Base-by-base conservation (phyloP, 352 stramenopile species). In the Globisporangium camurandrum region DNA sequence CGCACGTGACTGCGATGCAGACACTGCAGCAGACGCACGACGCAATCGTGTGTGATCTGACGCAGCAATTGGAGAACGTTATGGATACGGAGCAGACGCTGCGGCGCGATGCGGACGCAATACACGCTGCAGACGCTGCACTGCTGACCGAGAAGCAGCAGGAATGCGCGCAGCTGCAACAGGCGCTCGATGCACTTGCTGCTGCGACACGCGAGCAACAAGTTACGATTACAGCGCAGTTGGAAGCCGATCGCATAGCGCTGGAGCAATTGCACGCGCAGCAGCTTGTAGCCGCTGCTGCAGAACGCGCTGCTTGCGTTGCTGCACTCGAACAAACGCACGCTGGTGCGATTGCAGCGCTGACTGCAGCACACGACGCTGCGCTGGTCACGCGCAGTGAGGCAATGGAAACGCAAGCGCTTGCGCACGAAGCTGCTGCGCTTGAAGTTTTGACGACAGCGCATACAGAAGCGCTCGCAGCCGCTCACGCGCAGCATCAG, bases 221-320 rank as follows among this genome's bases (percentile, higher is more conserved):
- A n/a, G n/a, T n/a, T n/a, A n/a, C n/a, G n/a, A n/a, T 79, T 49
- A 73, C 78, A 17, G 62, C 71, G 10, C 48, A 61, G 0, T 66
- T 82, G 27, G 57, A 75, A 8, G 62, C 62, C 38, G 76, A 87
- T 24, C 68, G 77, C 52, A 54, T 75, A 23, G 69, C 84, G 43
- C 34, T 88, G 11, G 59, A 72, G 10, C 55, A 63, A 10, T 83
- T 86, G 24, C 81, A 77, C 33, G 62, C 56, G 3, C 70, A 83
- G 22, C n/a, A 80, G 12, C 60, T 79, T 22, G 70, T 83, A 60
- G 74, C 84, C 39, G 51, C 78, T 2, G 38, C 45, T 3, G 56
- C 64, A 16, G 42, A 68, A 0, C 62, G 73, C 28, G 14, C 33
- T 0, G 39, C 49, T 1, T 61, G 80, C 31, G 47, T 71, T 26